Conservation (phyloP, 192 early-diverging fungal species). For the Podila verticillata region DNA sequence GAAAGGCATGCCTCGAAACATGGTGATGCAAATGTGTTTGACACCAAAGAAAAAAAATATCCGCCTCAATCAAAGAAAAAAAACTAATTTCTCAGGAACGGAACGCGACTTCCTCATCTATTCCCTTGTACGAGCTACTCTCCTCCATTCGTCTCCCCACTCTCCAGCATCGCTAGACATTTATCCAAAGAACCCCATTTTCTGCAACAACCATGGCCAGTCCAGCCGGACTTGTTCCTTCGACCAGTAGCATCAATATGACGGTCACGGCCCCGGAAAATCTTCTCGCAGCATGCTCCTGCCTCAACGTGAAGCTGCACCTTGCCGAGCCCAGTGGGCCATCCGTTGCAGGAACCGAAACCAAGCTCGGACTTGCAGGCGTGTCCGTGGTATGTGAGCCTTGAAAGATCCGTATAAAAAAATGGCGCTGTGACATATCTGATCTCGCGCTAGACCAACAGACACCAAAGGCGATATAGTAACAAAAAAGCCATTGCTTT, state of each 20-base stretch:
- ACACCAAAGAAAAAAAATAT: too few species aligned
- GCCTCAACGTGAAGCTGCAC: slow-evolving; percentile 49
- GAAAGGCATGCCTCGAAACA: too few species aligned
- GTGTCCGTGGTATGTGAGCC: slow-evolving; percentile 39
- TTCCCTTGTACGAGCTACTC: too few species aligned
- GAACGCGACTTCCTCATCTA: too few species aligned
- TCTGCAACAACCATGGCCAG: not conserved
- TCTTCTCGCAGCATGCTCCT: slow-evolving; percentile 35
- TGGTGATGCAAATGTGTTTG: too few species aligned
- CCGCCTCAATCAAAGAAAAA: too few species aligned
- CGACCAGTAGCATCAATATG: slow-evolving; percentile 1
- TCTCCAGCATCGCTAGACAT: too few species aligned
- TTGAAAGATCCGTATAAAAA: not conserved
- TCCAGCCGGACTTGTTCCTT: not conserved
- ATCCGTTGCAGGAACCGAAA: slow-evolving; percentile 16
- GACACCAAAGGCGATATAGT: too few species aligned
- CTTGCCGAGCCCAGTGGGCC: slow-evolving; percentile 18
- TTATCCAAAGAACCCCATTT: too few species aligned
- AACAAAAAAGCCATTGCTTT: too few species aligned
- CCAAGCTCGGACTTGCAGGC: slow-evolving; percentile 38
- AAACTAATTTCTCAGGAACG: too few species aligned
- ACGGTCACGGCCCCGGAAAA: slow-evolving; percentile 18
- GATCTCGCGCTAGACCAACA: not conserved
- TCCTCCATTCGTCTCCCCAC: too few species aligned
- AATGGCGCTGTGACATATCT: not conserved